A percentile compares a stretch with the other conserved stretches of the same genome.
Evolutionary conservation across 371 early-diverging fungal genomes (phyloP).

Genomic region (Mucor velutinosus): DNA sequence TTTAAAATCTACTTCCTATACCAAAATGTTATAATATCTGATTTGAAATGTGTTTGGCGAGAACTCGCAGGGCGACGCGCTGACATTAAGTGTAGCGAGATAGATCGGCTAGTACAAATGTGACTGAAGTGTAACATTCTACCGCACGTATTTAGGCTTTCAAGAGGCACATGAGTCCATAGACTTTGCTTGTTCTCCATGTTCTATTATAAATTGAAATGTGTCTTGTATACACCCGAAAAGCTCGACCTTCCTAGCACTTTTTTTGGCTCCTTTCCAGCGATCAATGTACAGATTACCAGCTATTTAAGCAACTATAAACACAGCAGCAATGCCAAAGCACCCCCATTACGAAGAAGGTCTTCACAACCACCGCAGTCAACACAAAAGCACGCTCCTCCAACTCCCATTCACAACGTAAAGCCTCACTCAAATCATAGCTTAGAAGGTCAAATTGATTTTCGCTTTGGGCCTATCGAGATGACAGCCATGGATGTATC

Average conservation of each 20-base stretch:
- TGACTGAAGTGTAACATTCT: not conserved
- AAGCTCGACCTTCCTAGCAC: not conserved
- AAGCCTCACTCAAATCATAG: conserved; percentile 7
- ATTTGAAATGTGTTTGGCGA: no score
- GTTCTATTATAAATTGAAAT: conserved; percentile 47
- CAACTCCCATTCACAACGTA: conserved; percentile 26
- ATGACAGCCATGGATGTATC: conserved; percentile 17
- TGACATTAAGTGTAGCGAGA: no score
- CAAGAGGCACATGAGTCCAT: not conserved
- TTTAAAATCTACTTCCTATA: no score
- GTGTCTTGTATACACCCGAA: conserved; percentile 33
- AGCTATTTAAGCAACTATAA: conserved; percentile 10
- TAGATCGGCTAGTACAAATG: no score
- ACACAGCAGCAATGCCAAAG: not conserved
- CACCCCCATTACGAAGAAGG: not conserved
- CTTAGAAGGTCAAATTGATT: conserved; percentile 29
- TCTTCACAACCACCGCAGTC: conserved; percentile 6
- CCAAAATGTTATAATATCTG: no score
- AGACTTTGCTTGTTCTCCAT: conserved; percentile 6
- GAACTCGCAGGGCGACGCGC: no score
- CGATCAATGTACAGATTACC: not conserved
- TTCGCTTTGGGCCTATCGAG: conserved; percentile 34
- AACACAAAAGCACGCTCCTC: conserved; percentile 23
- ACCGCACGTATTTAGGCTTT: not conserved
- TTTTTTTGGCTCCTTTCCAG: conserved; percentile 13